Percentiles rank a stretch among this genome's conserved stretches.
Evolutionary conservation across 2,329 filamentous ascomycete genomes (phyloP).

Genomic region (Neoascochyta sp.): DNA sequence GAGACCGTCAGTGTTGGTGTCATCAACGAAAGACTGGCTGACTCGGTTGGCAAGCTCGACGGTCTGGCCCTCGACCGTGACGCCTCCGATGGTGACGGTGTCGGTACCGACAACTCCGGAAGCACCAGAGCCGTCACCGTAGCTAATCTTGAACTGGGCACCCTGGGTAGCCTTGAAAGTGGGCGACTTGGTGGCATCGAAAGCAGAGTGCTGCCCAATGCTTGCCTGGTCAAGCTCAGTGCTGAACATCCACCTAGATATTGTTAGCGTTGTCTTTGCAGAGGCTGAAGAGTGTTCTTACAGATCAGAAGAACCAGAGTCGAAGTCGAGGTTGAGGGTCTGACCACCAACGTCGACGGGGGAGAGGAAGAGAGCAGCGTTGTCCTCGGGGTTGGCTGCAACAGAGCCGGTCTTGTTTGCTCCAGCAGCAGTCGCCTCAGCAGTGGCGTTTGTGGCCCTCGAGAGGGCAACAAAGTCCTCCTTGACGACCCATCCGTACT

Average conservation of each 20-base stretch:
- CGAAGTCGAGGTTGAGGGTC: slow-evolving; percentile 65
- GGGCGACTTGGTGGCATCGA: slow-evolving; percentile 51
- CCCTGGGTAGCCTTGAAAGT: slow-evolving; percentile 50
- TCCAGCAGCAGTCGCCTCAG: slow-evolving; percentile 24
- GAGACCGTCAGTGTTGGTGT: slow-evolving; percentile 64
- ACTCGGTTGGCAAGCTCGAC: slow-evolving; percentile 63
- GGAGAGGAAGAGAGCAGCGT: slow-evolving; percentile 67
- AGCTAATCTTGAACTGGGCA: slow-evolving; percentile 60
- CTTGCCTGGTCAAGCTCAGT: slow-evolving; percentile 49
- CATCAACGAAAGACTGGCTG: slow-evolving; percentile 55
- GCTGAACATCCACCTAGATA: slow-evolving; percentile 64
- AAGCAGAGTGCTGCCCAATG: slow-evolving; percentile 53
- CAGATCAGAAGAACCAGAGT: slow-evolving; percentile 72
- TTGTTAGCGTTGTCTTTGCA: slow-evolving; percentile 8
- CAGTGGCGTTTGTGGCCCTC: slow-evolving; percentile 40
- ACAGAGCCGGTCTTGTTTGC: slow-evolving; percentile 54
- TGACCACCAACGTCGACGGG: slow-evolving; percentile 68
- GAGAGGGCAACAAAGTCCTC: slow-evolving; percentile 15
- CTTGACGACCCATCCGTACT: slow-evolving; percentile 53
- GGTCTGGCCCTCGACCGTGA: slow-evolving; percentile 59
- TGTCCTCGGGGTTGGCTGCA: slow-evolving; percentile 59
- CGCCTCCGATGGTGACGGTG: slow-evolving; percentile 63
- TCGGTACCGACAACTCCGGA: slow-evolving; percentile 65
- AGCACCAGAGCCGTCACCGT: slow-evolving; percentile 64
- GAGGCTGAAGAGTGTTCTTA: slow-evolving; percentile 34